These are phyloP conservation scores for Entomortierella lignicola DNA, from an alignment of 192 early-diverging fungal genomes.

Conservation along the genomic window DNA sequence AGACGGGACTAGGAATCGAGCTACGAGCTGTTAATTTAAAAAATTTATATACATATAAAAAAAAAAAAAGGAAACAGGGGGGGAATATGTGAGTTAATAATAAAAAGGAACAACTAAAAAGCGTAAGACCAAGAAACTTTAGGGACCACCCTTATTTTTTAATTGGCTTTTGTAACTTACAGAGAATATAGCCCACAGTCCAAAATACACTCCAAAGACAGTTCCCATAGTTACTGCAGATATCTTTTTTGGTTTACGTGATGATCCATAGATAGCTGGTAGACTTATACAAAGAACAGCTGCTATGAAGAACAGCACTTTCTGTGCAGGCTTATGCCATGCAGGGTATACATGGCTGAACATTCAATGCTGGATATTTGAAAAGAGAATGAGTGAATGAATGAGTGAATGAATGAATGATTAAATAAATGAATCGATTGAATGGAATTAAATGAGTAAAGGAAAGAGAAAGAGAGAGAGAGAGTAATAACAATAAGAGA, in stretches of 20 bases:
- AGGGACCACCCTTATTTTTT: no score
- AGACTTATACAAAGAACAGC: constrained; percentile 27
- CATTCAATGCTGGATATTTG: constrained; percentile 4
- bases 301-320: constrained; percentile 21
- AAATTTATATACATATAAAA: neutral
- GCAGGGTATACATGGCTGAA: constrained; percentile 31
- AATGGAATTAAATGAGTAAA: neutral
- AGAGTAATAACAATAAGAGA: neutral
- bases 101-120: neutral
- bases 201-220: constrained; percentile 29
- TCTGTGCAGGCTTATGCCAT: constrained; percentile 38
- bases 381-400: neutral
- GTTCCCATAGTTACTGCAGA: constrained; percentile 12
- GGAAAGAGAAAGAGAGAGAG: neutral
- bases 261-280: constrained; percentile 27
- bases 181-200: constrained; percentile 19
- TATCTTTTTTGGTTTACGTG: constrained; percentile 11
- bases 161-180: constrained; percentile 4
- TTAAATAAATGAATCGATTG: neutral
- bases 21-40: constrained; percentile 22
- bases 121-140: neutral
- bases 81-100: no score
- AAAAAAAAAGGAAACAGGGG: neutral
- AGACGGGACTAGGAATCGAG: constrained; percentile 34
- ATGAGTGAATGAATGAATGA: neutral